Base-by-base conservation (phyloP, 768 basidiomycete species). In the Grammothele lineata region DNA sequence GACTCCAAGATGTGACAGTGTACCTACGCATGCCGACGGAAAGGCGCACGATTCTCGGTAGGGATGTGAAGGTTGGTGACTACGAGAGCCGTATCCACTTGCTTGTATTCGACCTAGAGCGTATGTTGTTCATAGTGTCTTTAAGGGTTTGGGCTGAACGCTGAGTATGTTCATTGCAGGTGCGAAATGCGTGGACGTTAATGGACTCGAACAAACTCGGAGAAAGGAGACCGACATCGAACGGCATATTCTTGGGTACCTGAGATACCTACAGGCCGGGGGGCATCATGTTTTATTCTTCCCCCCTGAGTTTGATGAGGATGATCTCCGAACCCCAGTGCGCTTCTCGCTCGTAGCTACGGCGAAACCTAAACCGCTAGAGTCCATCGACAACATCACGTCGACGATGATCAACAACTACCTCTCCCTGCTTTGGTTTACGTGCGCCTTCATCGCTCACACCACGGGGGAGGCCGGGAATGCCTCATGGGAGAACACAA, bases 231-330 rank as follows among this genome's bases (percentile, higher is more conserved):
- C 50, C 11, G 47, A 49, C 22, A 37, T 41, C 19, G 57, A 54
- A 5, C 33, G 46, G 15, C 43, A 50, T 35, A 45, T 54, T 3
- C 50, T 58, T 35, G 43, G 54, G 37, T 66, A 66, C 43, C 61
- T 66, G 39, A 40, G 53, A 15, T 43, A 61, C 32, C 56, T 66
- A 25, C 50, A 58, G 19, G 51, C 49, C 23, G 59, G 61, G 12
- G 65, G 65, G 0, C 47, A 57, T 48, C 63, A 66, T 53, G 57
- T 62, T 19, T 47, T 66, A 19, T 61, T 57, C 54, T 61, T 57
- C 10, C 57, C 64, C 17, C 65, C 65, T 12, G 61, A 63, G 40
- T 64, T 66, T 46, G 61, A 62, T 46, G 57, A 62, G 35, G 52
- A 54, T 48, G 39, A 48, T 18, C 18, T 36, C 35, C 35, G 35